Conservation (phyloP, 2,329 filamentous ascomycete genomes). For the Aspergillus melleus region DNA sequence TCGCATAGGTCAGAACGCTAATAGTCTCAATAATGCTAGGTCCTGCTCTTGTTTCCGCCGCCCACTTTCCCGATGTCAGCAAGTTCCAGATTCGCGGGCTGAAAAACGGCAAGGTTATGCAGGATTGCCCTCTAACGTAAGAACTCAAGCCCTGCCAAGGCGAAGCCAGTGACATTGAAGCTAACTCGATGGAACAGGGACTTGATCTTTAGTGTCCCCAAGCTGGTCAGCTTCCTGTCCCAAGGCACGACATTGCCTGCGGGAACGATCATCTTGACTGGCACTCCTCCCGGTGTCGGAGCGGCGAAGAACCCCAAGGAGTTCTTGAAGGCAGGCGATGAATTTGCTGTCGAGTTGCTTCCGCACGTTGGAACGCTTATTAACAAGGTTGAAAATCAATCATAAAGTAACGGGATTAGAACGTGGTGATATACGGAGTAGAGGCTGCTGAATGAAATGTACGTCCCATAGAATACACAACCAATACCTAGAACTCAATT, state of each 20-base stretch:
- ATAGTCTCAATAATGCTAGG: slow-evolving; percentile 29
- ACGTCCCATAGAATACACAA: neutral
- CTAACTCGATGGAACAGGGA: slow-evolving; percentile 42
- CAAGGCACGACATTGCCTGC: slow-evolving; percentile 45
- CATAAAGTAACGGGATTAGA: neutral
- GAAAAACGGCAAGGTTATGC: slow-evolving; percentile 55
- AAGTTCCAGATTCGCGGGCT: slow-evolving; percentile 36
- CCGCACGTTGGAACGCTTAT: slow-evolving; percentile 52
- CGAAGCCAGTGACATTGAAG: neutral
- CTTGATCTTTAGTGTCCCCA: slow-evolving; percentile 55
- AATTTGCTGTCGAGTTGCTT: slow-evolving; percentile 51
- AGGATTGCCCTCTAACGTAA: slow-evolving; percentile 48
- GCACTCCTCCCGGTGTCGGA: slow-evolving; percentile 46
- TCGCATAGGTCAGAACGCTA: neutral
- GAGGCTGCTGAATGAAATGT: neutral
- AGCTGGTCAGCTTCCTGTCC: slow-evolving; percentile 42
- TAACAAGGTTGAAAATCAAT: slow-evolving; percentile 43
- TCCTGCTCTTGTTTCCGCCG: slow-evolving; percentile 50
- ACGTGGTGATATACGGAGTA: too few relatives aligned
- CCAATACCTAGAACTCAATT: too few relatives aligned
- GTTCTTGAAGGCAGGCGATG: slow-evolving; percentile 47
- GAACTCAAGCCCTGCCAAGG: slow-evolving; percentile 7
- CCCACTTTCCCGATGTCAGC: slow-evolving; percentile 32
- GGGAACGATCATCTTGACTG: slow-evolving; percentile 46
- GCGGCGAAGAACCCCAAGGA: slow-evolving; percentile 43